Evolutionary conservation across 1,284 basidiomycete species (phyloP), one percentile per base, ranked within the genome.

Genomic region (Moesziomyces globuligerus): DNA sequence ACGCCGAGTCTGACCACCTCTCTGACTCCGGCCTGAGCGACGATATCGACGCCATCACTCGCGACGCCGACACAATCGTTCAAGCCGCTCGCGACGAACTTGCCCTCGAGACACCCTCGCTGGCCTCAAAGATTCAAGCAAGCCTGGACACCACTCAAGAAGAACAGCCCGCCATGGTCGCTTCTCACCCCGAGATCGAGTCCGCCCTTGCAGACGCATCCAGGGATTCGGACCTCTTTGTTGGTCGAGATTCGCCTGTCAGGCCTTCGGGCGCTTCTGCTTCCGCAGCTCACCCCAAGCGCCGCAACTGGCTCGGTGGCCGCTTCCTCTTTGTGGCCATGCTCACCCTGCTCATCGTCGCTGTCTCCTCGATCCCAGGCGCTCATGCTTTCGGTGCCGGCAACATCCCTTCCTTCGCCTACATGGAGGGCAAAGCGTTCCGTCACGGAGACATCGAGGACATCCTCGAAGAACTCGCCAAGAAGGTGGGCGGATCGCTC

Each of bases 391-490:
- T 79, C 46, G 76, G 76, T 21, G 76, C 76, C 21, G 76, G 76
- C 13, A 79, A 79, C 61, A 74, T 79, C 29, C 76, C 76, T 11
- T 67, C 65, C 9, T 79, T 66, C 32, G 62, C 74, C 21, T 74
- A 62, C 52, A 58, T 74, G 60, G 76, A 79, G 38, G 74, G 74
- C 47, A 72, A 74, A 41, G 75, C 75, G 1, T 79, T 79, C 64
- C 70, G 76, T 8, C 76, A 79, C 40, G 76, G 76, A 21, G 76
- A 79, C 49, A 57, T 79, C 32, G 75, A 71, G 28, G 77, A 79
- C 64, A 73, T 74, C 23, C 60, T 79, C 40, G 66, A 68, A 20
- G 70, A 72, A 11, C 62, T 79, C 15, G 54, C 56, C 57, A 78
- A 76, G 40, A 78, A 79, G 58, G 54, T 56, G 3, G 77, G 77